phyloP scores from a whole-genome alignment of 225 moss, liverwort and hornwort genomes.

The Marchantia polymorpha region DNA sequence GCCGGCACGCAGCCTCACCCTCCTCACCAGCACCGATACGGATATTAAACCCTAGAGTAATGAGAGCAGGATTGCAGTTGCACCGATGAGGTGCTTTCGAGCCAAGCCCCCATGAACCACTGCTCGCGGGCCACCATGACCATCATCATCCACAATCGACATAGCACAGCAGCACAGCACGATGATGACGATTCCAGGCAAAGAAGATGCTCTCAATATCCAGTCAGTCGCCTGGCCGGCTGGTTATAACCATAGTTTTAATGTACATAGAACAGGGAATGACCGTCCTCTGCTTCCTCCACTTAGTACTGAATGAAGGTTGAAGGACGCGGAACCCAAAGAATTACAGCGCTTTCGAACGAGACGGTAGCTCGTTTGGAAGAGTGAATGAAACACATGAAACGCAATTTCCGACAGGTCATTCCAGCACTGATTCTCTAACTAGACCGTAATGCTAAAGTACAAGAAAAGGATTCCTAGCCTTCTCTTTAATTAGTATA shows the following conservation, averaged over 20 bases:
- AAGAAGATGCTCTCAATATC: too few relatives aligned
- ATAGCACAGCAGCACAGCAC: too few relatives aligned
- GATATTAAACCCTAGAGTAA: not conserved
- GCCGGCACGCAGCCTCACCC: too few relatives aligned
- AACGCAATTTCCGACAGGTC: not conserved
- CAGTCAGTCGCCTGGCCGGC: not conserved
- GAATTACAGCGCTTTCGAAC: not conserved
- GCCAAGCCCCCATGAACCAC: too few relatives aligned
- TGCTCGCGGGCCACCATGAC: too few relatives aligned
- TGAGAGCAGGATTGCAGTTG: too few relatives aligned
- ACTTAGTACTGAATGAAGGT: not conserved
- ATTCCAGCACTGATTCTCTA: not conserved
- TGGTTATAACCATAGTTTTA: not conserved
- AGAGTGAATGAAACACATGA: not conserved
- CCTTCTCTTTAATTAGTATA: not conserved
- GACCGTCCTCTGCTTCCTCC: not conserved
- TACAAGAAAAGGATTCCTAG: constrained; percentile 5
- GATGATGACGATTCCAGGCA: too few relatives aligned
- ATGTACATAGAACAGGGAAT: not conserved
- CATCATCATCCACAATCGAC: too few relatives aligned
- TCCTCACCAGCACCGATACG: not conserved
- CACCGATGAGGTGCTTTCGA: too few relatives aligned
- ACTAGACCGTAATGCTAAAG: not conserved
- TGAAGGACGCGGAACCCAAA: not conserved
- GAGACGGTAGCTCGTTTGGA: not conserved